Base-by-base conservation (phyloP, 352 stramenopile species). In the Phytophthora uliginosa region DNA sequence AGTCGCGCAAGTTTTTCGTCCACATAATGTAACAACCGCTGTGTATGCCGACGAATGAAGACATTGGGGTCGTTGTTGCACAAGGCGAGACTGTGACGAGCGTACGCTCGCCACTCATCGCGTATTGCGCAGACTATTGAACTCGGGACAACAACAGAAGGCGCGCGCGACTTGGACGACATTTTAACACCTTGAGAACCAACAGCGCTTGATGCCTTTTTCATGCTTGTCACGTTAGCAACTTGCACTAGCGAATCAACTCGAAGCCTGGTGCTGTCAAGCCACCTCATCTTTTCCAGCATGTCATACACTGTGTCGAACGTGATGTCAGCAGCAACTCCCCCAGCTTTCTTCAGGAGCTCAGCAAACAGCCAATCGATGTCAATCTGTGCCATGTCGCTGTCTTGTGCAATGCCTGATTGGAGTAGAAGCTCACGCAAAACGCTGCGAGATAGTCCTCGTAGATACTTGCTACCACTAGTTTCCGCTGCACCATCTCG, bases 51-150 rank as follows among this genome's bases (percentile, higher is more conserved):
- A 17, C 81, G 77, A 18, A 87, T 61, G 24, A 87, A 89, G 13
- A 76, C 42, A 42, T 93, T 93, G 1, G 78, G 83, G 48, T 93
- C 85, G 51, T 88, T 88, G 33, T 79, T 82, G 18, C 76, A 85
- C 9, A 93, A 6, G 2, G 66, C 67, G 1, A 90, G 58, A 18
- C 62, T 81, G 22, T 76, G 63, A 6, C 67, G 74, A 26, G 76
- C 63, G 26, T 87, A 68, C 10, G 80, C 51, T 1, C 53, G 65
- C 82, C 85, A 91, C 24, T 79, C 66, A 3, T 86, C 61, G 0
- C 69, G 59, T 10, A 89, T 36, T 13, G 64, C 64, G 1, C 8
- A 13, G 33, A 70, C 63, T 7, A 60, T 47, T 40, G 70, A 38
- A n/a, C 50, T 63, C 6, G 54, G 33, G 40, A 53, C 26, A 18